A percentile compares a stretch with the other conserved stretches of the same genome.
Conservation (phyloP, 441 rosid species). For the Croton setiger region DNA sequence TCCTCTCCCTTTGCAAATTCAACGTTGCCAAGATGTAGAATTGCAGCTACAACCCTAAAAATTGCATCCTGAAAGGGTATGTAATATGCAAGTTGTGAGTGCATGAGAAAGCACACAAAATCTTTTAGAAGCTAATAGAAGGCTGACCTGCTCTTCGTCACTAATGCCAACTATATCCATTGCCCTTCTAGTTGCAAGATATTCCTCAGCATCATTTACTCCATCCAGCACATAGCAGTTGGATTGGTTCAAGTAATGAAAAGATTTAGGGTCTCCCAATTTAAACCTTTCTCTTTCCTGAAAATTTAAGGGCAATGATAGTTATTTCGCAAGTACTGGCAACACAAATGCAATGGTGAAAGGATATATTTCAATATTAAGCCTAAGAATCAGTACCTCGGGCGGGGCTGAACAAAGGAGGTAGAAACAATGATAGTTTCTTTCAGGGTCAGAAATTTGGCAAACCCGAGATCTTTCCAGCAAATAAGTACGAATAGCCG, state of each 20-base stretch:
- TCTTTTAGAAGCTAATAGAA: constrained; percentile 16
- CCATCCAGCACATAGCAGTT: constrained; percentile 83
- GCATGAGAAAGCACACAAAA: constrained; percentile 22
- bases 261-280: constrained; percentile 66
- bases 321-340: constrained; percentile 8
- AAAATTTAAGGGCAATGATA: constrained; percentile 25
- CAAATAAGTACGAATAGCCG: constrained; percentile 96
- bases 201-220: constrained; percentile 85
- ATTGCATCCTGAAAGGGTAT: constrained; percentile 74
- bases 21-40: constrained; percentile 93
- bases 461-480: constrained; percentile 99
- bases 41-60: constrained; percentile 96
- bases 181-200: constrained; percentile 97
- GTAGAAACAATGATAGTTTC: constrained; percentile 98
- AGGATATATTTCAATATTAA: constrained; percentile 10
- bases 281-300: constrained; percentile 86
- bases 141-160: constrained; percentile 89
- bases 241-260: constrained; percentile 93
- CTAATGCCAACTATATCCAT: constrained; percentile 99
- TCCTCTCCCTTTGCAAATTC: constrained; percentile 92
- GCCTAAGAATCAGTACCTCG: constrained; percentile 63
- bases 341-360: constrained; percentile 3
- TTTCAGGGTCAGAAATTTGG: constrained; percentile 97
- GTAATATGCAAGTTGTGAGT: constrained; percentile 21
- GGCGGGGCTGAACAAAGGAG: constrained; percentile 96